phyloP scores from a whole-genome alignment of 164 flowering plant genomes.

The Magnolia officinalis region DNA sequence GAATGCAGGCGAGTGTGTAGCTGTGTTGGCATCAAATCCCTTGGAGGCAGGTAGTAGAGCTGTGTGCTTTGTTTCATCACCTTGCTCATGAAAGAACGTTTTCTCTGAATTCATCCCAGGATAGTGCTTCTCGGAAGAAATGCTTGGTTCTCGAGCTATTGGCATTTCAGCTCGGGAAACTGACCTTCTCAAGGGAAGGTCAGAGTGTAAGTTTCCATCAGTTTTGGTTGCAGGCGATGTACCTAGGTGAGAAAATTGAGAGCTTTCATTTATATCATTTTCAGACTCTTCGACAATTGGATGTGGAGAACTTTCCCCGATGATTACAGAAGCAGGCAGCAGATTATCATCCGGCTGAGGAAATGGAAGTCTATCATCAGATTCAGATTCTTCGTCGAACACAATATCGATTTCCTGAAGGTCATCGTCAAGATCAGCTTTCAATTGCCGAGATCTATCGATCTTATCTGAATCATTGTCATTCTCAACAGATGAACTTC shows the following conservation, averaged over 20 bases:
- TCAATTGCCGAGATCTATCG: constrained; percentile 54
- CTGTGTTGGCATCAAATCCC: constrained; percentile 39
- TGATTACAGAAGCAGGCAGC: constrained; percentile 49
- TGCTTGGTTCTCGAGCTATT: constrained; percentile 71
- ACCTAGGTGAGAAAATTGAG: constrained; percentile 45
- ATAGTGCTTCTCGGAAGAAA: constrained; percentile 59
- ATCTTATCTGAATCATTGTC: constrained; percentile 39
- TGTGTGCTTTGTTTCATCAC: constrained; percentile 51
- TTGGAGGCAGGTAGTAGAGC: constrained; percentile 24
- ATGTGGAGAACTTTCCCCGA: constrained; percentile 66
- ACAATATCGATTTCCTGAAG: constrained; percentile 93
- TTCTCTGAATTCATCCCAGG: constrained; percentile 17
- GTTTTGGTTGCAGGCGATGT: constrained; percentile 45
- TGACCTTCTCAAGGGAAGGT: constrained; percentile 67
- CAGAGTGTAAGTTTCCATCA: constrained; percentile 63
- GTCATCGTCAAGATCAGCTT: constrained; percentile 92
- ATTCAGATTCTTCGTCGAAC: constrained; percentile 87
- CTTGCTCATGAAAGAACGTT: constrained; percentile 35
- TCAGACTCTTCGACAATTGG: constrained; percentile 86
- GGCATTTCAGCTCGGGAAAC: constrained; percentile 57
- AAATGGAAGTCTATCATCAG: constrained; percentile 86
- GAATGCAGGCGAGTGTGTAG: constrained; percentile 31
- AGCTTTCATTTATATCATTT: constrained; percentile 50
- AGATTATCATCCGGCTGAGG: constrained; percentile 83
- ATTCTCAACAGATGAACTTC: constrained; percentile 32